A percentile compares a stretch with the other conserved stretches of the same genome.
These are phyloP conservation scores for Nadsonia commutata DNA, from an alignment of 1,139 yeast species.

Conservation along the genomic window DNA sequence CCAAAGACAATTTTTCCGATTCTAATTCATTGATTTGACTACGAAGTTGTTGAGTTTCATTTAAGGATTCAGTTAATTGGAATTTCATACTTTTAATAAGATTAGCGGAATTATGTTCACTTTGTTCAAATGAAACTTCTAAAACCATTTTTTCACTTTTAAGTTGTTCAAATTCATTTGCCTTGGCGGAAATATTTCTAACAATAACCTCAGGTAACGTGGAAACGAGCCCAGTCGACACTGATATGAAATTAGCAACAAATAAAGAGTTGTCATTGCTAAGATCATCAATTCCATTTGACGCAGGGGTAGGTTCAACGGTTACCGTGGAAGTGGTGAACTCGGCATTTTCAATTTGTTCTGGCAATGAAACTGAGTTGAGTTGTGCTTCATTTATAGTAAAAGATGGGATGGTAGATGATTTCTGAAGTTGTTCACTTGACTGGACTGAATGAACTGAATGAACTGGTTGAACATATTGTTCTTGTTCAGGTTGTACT, in stretches of 20 bases:
- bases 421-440: too few relatives aligned
- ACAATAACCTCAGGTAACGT: slow-evolving; percentile 15
- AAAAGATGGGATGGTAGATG: too few relatives aligned
- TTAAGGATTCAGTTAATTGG: slow-evolving; percentile 18
- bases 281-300: too few relatives aligned
- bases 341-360: too few relatives aligned
- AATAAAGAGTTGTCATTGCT: slow-evolving; percentile 20
- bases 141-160: slow-evolving; percentile 37
- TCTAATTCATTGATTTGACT: slow-evolving; percentile 21
- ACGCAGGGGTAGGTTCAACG: too few relatives aligned
- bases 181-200: slow-evolving; percentile 28
- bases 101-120: neutral
- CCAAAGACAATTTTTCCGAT: slow-evolving; percentile 17
- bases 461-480: too few relatives aligned
- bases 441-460: too few relatives aligned
- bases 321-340: too few relatives aligned
- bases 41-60: slow-evolving; percentile 22
- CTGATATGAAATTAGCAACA: slow-evolving; percentile 18
- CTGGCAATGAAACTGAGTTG: too few relatives aligned
- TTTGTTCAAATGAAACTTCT: slow-evolving; percentile 24
- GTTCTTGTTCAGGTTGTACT: too few relatives aligned
- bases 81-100: slow-evolving; percentile 17
- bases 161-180: slow-evolving; percentile 35
- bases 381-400: too few relatives aligned
- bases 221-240: slow-evolving; percentile 13